Percentiles rank a stretch among this genome's conserved stretches.
phyloP scores from a whole-genome alignment of 148 eudicot genomes.

The Camellia granthamiana region DNA sequence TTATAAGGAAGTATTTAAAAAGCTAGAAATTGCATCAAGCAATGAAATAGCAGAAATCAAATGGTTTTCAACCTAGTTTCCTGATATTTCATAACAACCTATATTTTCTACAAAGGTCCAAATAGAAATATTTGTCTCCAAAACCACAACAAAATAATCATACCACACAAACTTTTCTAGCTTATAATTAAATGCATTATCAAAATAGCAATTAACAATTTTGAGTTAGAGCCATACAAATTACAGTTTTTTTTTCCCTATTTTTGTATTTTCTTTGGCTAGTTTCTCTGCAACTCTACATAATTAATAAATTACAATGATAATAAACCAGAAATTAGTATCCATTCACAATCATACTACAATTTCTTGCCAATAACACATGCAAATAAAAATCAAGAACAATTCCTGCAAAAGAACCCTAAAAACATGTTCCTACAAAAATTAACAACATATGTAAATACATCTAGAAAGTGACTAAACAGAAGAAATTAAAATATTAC shows the following conservation, averaged over 20 bases:
- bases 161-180: not conserved
- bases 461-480: not conserved
- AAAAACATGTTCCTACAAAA: not conserved
- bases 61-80: not conserved
- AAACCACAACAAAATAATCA: not conserved
- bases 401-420: not conserved
- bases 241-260: not conserved
- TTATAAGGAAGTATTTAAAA: not conserved
- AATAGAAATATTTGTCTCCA: not conserved
- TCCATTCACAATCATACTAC: not conserved
- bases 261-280: not conserved
- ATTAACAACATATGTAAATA: not conserved
- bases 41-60: not conserved
- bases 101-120: not conserved
- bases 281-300: not conserved
- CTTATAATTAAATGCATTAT: not conserved
- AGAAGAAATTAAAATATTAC: slow-evolving; percentile 13
- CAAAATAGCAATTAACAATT: not conserved
- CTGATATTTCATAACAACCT: not conserved
- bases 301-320: not conserved
- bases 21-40: not conserved
- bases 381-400: not conserved
- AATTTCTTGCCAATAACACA: not conserved
- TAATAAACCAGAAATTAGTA: not conserved
- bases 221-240: not conserved